Percentiles rank a stretch among this genome's conserved stretches.
Evolutionary conservation across 257 asterid species (phyloP).

Genomic region (Solanum megistacrolobum): DNA sequence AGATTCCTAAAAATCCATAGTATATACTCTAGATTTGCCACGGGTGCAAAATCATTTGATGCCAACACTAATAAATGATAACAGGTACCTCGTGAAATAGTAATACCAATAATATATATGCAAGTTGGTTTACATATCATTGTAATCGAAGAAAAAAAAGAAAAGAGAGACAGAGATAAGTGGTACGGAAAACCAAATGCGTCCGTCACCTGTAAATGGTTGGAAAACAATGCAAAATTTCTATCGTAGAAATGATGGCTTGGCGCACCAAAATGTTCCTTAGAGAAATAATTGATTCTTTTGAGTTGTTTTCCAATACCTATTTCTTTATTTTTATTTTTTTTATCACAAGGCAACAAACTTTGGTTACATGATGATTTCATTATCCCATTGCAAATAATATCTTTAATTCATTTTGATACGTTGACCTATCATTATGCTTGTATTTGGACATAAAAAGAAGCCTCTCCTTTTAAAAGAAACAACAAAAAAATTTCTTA

Average conservation of each 20-base stretch:
- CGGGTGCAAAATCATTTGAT: background rate
- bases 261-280: background rate
- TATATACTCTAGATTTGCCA: background rate
- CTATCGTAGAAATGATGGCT: background rate
- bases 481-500: background rate
- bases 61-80: background rate
- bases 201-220: background rate
- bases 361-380: background rate
- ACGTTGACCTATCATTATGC: slow-evolving; percentile 4
- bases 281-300: background rate
- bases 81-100: background rate
- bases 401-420: background rate
- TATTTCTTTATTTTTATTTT: background rate
- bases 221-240: background rate
- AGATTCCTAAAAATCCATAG: background rate
- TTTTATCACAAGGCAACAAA: background rate
- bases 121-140: background rate
- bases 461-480: background rate
- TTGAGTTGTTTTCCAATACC: background rate
- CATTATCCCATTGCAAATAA: background rate
- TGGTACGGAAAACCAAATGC: background rate
- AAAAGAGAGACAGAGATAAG: background rate
- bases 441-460: background rate
- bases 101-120: background rate
- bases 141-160: background rate